A percentile compares a stretch with the other conserved stretches of the same genome.
These are phyloP conservation scores for Punica granatum DNA, from an alignment of 345 rosid species.

Conservation along the genomic window DNA sequence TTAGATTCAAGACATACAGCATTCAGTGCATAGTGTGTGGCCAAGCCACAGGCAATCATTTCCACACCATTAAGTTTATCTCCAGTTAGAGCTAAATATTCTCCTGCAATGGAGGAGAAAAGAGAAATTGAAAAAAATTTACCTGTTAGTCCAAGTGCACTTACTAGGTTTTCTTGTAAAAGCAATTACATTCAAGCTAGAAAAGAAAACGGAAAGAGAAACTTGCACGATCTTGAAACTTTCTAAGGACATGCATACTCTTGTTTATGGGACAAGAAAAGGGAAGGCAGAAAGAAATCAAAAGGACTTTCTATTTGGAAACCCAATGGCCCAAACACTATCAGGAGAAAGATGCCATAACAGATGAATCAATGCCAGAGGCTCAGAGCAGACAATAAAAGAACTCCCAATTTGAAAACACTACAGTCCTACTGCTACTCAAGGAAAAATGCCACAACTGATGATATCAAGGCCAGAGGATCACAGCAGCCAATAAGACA, in stretches of 20 bases:
- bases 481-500: background rate
- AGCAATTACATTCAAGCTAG: background rate
- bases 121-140: background rate
- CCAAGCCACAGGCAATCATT: constrained; percentile 93
- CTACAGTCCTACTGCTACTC: background rate
- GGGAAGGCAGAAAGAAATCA: background rate
- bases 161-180: background rate
- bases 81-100: constrained; percentile 87
- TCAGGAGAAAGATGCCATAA: background rate
- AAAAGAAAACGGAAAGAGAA: background rate
- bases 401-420: background rate
- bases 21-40: constrained; percentile 72
- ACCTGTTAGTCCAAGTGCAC: background rate
- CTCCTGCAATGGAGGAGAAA: constrained; percentile 41
- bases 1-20: constrained; percentile 36
- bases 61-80: constrained; percentile 80
- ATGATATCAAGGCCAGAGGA: background rate
- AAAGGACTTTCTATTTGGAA: background rate
- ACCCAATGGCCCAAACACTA: background rate
- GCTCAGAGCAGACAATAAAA: background rate
- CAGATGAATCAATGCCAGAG: background rate
- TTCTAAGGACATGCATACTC: background rate
- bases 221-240: background rate
- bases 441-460: background rate
- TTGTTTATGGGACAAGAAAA: background rate